A percentile compares a stretch with the other conserved stretches of the same genome.
Conservation (phyloP, 768 basidiomycete species). For the Naganishia onofrii region DNA sequence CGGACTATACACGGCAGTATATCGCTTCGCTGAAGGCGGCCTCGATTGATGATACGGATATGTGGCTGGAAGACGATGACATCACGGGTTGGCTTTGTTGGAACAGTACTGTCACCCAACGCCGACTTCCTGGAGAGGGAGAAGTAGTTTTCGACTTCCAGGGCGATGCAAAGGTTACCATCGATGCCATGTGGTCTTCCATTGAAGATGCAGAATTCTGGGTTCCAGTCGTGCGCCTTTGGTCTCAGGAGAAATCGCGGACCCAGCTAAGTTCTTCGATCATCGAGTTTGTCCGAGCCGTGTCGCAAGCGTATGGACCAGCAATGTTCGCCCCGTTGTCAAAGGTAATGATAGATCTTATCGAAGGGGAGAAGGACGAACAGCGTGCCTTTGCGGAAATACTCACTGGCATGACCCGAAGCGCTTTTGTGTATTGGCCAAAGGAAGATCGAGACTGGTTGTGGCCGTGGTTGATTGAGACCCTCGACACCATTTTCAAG, state of each 20-base stretch:
- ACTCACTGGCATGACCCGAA: constrained; percentile 70
- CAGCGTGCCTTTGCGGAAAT: constrained; percentile 83
- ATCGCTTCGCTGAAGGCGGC: constrained; percentile 62
- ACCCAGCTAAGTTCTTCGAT: constrained; percentile 58
- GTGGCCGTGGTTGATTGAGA: constrained; percentile 70
- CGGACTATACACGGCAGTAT: constrained; percentile 60
- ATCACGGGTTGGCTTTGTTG: constrained; percentile 76
- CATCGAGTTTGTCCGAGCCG: constrained; percentile 55
- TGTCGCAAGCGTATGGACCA: constrained; percentile 72
- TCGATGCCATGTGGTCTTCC: constrained; percentile 59
- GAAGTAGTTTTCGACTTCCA: constrained; percentile 58
- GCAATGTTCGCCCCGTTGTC: constrained; percentile 65
- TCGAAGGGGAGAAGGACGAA: constrained; percentile 69
- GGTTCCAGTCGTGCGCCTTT: constrained; percentile 57
- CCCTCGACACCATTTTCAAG: constrained; percentile 64
- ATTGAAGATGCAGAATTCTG: constrained; percentile 63
- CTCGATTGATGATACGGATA: constrained; percentile 40
- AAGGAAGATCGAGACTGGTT: constrained; percentile 58
- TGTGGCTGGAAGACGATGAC: constrained; percentile 61
- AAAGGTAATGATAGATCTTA: constrained; percentile 61
- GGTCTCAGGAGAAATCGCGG: constrained; percentile 77
- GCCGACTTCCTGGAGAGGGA: constrained; percentile 43
- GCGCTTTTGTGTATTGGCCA: constrained; percentile 77
- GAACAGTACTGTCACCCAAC: constrained; percentile 60
- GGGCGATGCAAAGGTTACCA: constrained; percentile 57